These are phyloP conservation scores for Solanum infundibuliforme DNA, from an alignment of 257 asterid genomes.

Conservation along the genomic window DNA sequence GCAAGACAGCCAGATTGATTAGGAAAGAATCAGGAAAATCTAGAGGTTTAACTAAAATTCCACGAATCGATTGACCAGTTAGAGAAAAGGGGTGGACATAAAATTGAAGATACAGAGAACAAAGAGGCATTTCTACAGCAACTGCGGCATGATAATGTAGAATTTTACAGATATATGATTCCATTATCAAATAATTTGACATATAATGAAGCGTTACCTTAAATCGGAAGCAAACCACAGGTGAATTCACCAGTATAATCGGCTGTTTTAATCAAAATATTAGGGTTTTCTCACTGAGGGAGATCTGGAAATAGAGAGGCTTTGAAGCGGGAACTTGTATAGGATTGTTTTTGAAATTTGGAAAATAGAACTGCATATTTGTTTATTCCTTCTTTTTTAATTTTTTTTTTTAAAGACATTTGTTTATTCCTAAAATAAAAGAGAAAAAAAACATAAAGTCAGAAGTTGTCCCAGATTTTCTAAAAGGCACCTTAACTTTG, in stretches of 20 bases:
- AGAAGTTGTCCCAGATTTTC: too few species aligned
- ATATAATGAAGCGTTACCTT: not conserved
- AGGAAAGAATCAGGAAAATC: not conserved
- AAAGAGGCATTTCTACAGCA: not conserved
- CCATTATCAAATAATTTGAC: not conserved
- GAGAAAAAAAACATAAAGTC: too few species aligned
- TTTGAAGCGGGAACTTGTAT: not conserved
- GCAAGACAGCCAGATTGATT: not conserved
- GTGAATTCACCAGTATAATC: not conserved
- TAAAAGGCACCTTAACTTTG: too few species aligned
- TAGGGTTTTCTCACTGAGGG: not conserved
- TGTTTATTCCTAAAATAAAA: too few species aligned
- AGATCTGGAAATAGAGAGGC: not conserved
- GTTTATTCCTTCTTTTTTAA: too few species aligned
- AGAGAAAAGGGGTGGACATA: not conserved
- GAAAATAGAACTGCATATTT: too few species aligned
- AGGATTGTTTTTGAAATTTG: too few species aligned
- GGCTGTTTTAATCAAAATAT: not conserved
- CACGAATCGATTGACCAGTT: not conserved
- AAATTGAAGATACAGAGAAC: too few species aligned
- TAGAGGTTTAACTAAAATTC: not conserved
- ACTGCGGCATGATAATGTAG: not conserved
- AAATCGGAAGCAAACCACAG: not conserved
- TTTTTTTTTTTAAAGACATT: too few species aligned
- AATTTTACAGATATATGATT: not conserved